Evolutionary conservation across 1,284 basidiomycete species (phyloP).

Genomic region (Irpex sp.): DNA sequence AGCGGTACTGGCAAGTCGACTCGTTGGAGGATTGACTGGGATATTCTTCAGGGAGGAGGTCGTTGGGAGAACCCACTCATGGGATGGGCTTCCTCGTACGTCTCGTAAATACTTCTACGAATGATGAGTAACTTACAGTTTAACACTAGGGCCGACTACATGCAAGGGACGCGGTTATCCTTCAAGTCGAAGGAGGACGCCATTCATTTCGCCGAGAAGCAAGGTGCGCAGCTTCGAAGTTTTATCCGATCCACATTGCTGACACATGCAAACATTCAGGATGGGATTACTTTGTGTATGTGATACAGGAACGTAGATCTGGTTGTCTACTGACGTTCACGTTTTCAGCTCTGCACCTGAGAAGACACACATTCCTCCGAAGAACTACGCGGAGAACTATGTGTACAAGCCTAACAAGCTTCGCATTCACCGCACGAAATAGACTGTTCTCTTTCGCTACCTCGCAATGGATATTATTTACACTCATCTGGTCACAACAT

Average conservation of each 20-base stretch:
- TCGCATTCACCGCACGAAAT: constrained; percentile 92
- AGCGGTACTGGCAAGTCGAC: constrained; percentile 85
- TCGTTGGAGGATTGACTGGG: constrained; percentile 95
- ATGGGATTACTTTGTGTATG: constrained; percentile 78
- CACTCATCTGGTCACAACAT: too few relatives aligned
- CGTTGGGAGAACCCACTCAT: constrained; percentile 99
- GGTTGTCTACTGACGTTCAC: neutral
- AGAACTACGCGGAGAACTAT: constrained; percentile 94
- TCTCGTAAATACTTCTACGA: constrained; percentile 11
- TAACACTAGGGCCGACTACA: constrained; percentile 84
- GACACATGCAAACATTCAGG: constrained; percentile 35
- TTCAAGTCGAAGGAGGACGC: constrained; percentile 94
- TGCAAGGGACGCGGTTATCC: constrained; percentile 88
- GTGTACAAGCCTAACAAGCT: constrained; percentile 80
- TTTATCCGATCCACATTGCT: neutral
- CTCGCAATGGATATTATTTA: neutral
- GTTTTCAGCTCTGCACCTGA: constrained; percentile 39
- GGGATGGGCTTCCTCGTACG: constrained; percentile 93
- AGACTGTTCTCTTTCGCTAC: constrained; percentile 29
- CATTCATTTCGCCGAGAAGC: constrained; percentile 91
- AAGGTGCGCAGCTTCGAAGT: constrained; percentile 50
- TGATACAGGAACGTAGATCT: constrained; percentile 12
- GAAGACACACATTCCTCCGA: constrained; percentile 77
- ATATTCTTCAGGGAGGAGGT: constrained; percentile 83
- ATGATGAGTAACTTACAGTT: neutral